Evolutionary conservation across 2,329 filamentous ascomycete species (phyloP), one percentile per base, ranked within the genome.

Genomic region (Coniella lustricola): DNA sequence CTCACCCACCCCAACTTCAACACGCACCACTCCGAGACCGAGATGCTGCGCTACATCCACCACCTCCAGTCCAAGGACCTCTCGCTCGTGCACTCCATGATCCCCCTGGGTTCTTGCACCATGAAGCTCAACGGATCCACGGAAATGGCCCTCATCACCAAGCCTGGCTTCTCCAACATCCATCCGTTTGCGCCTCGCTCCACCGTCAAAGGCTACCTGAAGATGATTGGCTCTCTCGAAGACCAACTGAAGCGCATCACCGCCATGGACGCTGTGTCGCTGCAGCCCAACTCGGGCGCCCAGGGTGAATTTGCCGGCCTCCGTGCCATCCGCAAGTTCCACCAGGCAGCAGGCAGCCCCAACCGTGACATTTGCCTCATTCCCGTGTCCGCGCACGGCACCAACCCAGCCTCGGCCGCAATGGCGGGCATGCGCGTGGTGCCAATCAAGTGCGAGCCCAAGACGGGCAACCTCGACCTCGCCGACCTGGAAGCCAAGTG

Each of bases 91-190:
- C 91, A 97, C 70, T 96, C 90, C 14, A 97, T 97, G 91, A 97
- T 97, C 53, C 90, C 91, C 2, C 79, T 97, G 1, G 91, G 91
- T 17, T 96, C 91, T 1, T 97, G 91, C 74, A 97, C 91, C 13
- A 97, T 97, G 91, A 97, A 97, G 75, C 81, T 96, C 46, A 96
- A 96, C 65, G 87, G 86, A 36, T 93, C 90, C 3, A 87, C 87
- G 0, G 89, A 96, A 71, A 96, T 97, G 91, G 78, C 87, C 14
- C 85, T 90, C 7, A 77, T 96, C 48, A 87, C 87, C 1, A 84
- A 82, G 68, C 81, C 83, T 1, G 80, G 84, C 43, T 88, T 90
- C 60, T 78, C 86, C 36, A 81, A 84, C 53, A 75, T 95, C 31
- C 91, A 97, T 68, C 91, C 91, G 0, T 89, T 90, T 60, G 79